Base-by-base conservation (phyloP, 2,329 filamentous ascomycete species). In the Cytospora chrysosperma region DNA sequence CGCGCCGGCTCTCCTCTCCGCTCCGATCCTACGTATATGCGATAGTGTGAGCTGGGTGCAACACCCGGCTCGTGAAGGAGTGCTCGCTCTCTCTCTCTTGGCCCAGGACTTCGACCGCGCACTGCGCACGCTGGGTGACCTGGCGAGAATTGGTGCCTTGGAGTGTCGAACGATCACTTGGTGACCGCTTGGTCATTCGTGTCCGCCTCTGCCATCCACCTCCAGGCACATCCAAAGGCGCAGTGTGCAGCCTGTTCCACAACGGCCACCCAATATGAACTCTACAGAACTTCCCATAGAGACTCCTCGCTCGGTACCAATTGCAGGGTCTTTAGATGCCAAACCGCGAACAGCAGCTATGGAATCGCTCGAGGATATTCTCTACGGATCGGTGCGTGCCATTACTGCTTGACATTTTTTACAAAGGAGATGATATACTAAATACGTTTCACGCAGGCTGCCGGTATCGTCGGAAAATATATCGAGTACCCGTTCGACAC, bases 401-500 rank as follows among this genome's bases (percentile, higher is more conserved):
- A 61, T 56, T 28, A 40, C 7, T 34, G 17, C 10, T 32, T 21
- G 24, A n/a, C n/a, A n/a, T n/a, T n/a, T n/a, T n/a, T 43, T 34
- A 34, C 10, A 55, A 21, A 15, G 59, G 7, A 2, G 24, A 32
- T 30, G 13, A n/a, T 26, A 8, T 26, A 6, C 66, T 63, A 55
- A 63, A 69, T 63, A 13, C 24, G 12, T 19, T 26, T 6, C 28
- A 28, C 9, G 1, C 68, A 93, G 90, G 76, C 85, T 64, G 93
- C 94, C 61, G 95, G 95, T 65, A 86, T 96, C 65, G 88, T 92
- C 40, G 94, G 94, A 67, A 99, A 98, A 80, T 92, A 94, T 75
- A 94, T 99, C 73, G 95, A 99, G 76, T 99, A 97, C 75, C 95
- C 95, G 27, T 99, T 99, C 78, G 95, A 99, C 78, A 99, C 95